Conservation (phyloP, 495 filamentous ascomycete genomes). For the Penicillium paradoxum region DNA sequence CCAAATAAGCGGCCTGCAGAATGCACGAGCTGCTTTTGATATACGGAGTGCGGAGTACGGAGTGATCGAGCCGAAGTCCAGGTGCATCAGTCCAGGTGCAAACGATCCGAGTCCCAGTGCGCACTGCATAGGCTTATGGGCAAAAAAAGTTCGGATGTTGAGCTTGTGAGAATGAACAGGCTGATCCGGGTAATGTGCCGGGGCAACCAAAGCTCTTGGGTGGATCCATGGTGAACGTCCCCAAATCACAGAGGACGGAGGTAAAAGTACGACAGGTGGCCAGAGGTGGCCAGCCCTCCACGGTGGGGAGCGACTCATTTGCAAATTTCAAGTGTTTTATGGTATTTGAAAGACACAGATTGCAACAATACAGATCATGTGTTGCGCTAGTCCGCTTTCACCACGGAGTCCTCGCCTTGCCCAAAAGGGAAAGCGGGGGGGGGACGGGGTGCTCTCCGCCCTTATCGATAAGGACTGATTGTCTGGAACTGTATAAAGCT, state of each 20-base stretch:
- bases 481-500: slow-evolving; percentile 1
- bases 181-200: not conserved
- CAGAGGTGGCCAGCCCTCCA: no score
- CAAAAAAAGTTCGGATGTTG: not conserved
- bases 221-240: no score
- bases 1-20: not conserved
- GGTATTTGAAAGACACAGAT: not conserved
- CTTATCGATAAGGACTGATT: slow-evolving; percentile 23
- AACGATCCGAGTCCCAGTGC: no score
- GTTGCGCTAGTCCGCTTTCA: not conserved
- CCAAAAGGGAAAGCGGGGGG: slow-evolving; percentile 20
- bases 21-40: not conserved
- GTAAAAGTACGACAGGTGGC: no score
- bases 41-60: no score
- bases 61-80: no score
- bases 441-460: not conserved
- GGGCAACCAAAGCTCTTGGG: not conserved
- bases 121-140: no score
- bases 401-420: slow-evolving; percentile 8
- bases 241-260: no score
- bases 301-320: not conserved
- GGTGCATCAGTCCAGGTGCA: not conserved
- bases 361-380: slow-evolving; percentile 2
- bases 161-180: no score
- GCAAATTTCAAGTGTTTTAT: not conserved